These are phyloP conservation scores for Aspergillus versicolor DNA, from an alignment of 2,329 filamentous ascomycete species.

Conservation along the genomic window DNA sequence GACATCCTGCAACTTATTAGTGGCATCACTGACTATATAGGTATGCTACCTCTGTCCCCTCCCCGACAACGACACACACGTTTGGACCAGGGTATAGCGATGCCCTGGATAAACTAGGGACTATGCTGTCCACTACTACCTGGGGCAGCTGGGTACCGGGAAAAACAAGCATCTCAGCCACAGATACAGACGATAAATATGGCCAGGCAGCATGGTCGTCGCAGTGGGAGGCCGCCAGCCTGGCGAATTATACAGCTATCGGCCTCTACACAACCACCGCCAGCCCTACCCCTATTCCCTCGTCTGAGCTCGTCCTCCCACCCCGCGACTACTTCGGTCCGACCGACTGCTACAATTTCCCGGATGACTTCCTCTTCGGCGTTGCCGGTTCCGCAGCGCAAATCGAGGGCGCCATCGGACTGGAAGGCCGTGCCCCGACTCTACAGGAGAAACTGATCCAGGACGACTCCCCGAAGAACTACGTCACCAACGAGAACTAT, in stretches of 20 bases:
- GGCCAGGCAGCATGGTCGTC: constrained; percentile 39
- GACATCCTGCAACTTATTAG: no score
- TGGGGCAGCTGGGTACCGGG: constrained; percentile 5
- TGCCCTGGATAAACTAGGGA: not conserved
- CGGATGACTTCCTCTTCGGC: constrained; percentile 44
- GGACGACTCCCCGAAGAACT: constrained; percentile 40
- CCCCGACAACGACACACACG: not conserved
- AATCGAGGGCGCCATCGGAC: constrained; percentile 45
- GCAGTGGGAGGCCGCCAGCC: constrained; percentile 30
- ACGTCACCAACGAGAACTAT: constrained; percentile 53
- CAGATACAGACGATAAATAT: constrained; percentile 24
- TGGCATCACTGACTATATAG: not conserved
- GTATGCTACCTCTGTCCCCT: not conserved
- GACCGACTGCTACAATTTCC: constrained; percentile 30
- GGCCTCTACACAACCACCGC: constrained; percentile 53
- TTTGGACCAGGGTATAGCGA: not conserved
- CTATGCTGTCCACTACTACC: not conserved
- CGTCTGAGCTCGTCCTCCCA: constrained; percentile 55
- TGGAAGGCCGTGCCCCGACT: constrained; percentile 41
- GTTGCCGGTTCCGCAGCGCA: constrained; percentile 45
- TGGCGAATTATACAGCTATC: constrained; percentile 35
- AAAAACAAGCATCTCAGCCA: not conserved
- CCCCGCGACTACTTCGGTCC: constrained; percentile 53
- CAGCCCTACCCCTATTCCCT: constrained; percentile 55
- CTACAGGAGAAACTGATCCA: constrained; percentile 40